These are phyloP conservation scores for Zygotorulaspora chibaensis DNA, from an alignment of 805 yeast genomes.

Conservation along the genomic window DNA sequence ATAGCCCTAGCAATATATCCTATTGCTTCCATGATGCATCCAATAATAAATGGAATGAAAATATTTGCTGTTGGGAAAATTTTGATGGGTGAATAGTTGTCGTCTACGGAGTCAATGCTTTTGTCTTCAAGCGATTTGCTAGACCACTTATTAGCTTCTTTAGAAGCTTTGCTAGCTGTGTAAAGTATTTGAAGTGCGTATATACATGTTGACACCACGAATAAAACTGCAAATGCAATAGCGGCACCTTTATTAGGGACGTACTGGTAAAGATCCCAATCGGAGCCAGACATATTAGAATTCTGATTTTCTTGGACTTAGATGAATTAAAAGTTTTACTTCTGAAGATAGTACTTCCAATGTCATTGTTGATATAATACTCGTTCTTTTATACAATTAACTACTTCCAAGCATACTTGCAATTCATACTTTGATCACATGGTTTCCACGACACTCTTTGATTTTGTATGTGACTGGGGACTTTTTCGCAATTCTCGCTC, in stretches of 20 bases:
- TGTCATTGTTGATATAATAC: no score
- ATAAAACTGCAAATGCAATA: slow-evolving; percentile 14
- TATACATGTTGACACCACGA: slow-evolving; percentile 5
- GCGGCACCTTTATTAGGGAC: slow-evolving; percentile 18
- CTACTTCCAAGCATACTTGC: no score
- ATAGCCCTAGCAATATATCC: slow-evolving; percentile 29
- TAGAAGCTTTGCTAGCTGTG: slow-evolving; percentile 1
- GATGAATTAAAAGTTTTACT: no score
- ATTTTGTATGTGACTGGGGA: no score
- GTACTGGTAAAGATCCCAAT: slow-evolving; percentile 12
- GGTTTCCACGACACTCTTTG: no score
- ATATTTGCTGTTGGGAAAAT: slow-evolving; percentile 4
- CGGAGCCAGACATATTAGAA: no score
- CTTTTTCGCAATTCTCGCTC: no score
- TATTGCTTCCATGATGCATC: slow-evolving; percentile 24
- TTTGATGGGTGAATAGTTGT: neutral
- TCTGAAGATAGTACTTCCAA: no score
- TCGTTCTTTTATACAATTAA: no score
- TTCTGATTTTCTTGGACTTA: no score
- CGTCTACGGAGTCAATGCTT: neutral
- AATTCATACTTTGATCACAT: no score
- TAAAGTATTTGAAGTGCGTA: neutral
- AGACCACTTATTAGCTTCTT: neutral
- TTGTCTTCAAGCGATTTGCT: neutral
- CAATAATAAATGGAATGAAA: slow-evolving; percentile 26